Evolutionary conservation across 148 eudicot genomes (phyloP), one percentile per base, ranked within the genome.

Genomic region (Camellia granthamiana): DNA sequence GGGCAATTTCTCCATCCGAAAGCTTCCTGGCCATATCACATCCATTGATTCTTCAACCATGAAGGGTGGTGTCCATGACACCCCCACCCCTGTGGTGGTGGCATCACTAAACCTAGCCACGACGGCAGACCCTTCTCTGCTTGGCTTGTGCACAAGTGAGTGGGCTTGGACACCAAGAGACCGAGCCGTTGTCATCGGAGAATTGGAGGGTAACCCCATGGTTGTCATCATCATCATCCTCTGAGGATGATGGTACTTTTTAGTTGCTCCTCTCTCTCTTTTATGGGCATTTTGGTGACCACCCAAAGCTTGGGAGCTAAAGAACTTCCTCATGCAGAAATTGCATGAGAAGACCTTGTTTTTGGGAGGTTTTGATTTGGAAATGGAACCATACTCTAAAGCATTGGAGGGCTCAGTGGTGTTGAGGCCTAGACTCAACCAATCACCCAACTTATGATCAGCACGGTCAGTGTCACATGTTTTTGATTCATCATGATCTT

Each of bases 231-330:
- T 77, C 43, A 44, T 76, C 78, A 42, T 60, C 78, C 30, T 61
- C 15, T 55, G 49, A 69, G 69, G 58, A 7, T 46, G 58, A 7
- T 46, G 56, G 21, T 46, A 23, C 19, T 65, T 72, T 51, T 10
- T 72, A 9, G 42, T n/a, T 56, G 58, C 55, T 44, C 60, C 54
- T 49, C 83, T 80, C 16, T 84, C 68, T 23, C 68, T 64, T 42
- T 64, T 64, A 10, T 64, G 68, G 18, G 85, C 85, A 60, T 83
- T 83, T 46, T 78, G 81, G 69, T 83, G 85, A 74, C 85, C 85
- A 9, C 85, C 81, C 60, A 83, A 52, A 2, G 82, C 85, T 47
- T 68, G 81, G 15, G 85, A 83, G 58, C 75, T 83, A 30, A 38
- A 79, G 43, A 83, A 83, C 61, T 72, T 79, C 55, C 85, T 66